Evolutionary conservation across 1,284 basidiomycete genomes (phyloP).

Genomic region (Naganishia albida): DNA sequence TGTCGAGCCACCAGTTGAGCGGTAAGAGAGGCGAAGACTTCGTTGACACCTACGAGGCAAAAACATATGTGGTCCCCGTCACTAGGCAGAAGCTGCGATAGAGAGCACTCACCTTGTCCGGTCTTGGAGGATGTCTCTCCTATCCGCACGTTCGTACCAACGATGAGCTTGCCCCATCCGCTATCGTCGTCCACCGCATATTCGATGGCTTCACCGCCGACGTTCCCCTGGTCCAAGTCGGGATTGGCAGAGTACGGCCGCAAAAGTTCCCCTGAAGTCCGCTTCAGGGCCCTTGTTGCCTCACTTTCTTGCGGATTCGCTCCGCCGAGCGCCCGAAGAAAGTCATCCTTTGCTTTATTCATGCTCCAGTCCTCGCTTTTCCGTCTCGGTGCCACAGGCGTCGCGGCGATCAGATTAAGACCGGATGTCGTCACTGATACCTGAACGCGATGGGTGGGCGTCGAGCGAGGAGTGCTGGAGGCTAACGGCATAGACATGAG

Average conservation of each 20-base stretch:
- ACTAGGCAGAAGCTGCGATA: not conserved
- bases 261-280: slow-evolving; percentile 21
- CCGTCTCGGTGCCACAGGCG: slow-evolving; percentile 26
- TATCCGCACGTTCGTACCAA: slow-evolving; percentile 32
- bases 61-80: not conserved
- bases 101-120: slow-evolving; percentile 29
- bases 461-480: not conserved
- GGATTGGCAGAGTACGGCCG: slow-evolving; percentile 9
- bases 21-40: slow-evolving; percentile 34
- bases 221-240: not conserved
- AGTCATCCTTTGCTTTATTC: slow-evolving; percentile 29
- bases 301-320: slow-evolving; percentile 15
- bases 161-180: slow-evolving; percentile 29
- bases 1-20: slow-evolving; percentile 28
- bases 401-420: slow-evolving; percentile 29
- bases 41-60: slow-evolving; percentile 28
- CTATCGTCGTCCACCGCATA: slow-evolving; percentile 27
- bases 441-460: not conserved
- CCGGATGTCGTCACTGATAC: slow-evolving; percentile 29
- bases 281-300: slow-evolving; percentile 13
- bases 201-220: slow-evolving; percentile 6
- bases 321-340: slow-evolving; percentile 15
- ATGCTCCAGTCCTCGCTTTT: slow-evolving; percentile 35
- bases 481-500: slow-evolving; percentile 25
- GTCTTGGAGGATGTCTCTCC: slow-evolving; percentile 34